Base-by-base conservation (phyloP, 139 green algal genomes). In the Tetradesmus obliquus region DNA sequence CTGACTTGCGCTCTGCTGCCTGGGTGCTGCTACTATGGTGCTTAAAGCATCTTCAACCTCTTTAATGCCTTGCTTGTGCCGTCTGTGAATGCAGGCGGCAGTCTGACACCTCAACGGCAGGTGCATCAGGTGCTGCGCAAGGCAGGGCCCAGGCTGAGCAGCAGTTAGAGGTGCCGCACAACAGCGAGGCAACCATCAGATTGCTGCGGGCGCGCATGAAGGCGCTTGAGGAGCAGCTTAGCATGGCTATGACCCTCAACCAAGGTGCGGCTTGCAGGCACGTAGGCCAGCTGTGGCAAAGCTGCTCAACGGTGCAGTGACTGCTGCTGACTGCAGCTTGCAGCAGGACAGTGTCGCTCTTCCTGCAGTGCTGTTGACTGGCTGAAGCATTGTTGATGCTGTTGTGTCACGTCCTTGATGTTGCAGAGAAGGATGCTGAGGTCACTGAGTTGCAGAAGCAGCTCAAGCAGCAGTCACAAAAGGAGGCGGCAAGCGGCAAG, bases 121-220 rank as follows among this genome's bases (percentile, higher is more conserved):
- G 17, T 76, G 66, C 66, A 24, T 17, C 1, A 6, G 17, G 17
- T 76, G 66, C 66, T 76, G 66, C 66, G 3, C 66, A 24, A 24
- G 66, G 15, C 17, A 17, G n/a, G 66, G 15, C 17, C 66, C 66
- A 76, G 66, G 8, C 66, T 76, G 66, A 76, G 66, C 66, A 76
- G 5, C 66, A 76, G 86, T 55, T 93, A 15, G 82, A 89, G n/a
- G n/a, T 89, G 22, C 90, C 88, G 17, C 66, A 86, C 51, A 90
- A 81, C 84, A 90, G 90, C 45, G 90, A 90, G 51, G 90, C 90
- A 22, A 90, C 90, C 72, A 90, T 90, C 10, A 88, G 95, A 74
- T 88, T 97, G 62, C 95, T 96, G 74, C 96, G 95, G 55, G 94
- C 94, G 3, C 91, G 94, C 54, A 91, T 96, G 6, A 85, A 86